Conservation (phyloP, 495 filamentous ascomycete genomes). For the Cudoniella acicularis region DNA sequence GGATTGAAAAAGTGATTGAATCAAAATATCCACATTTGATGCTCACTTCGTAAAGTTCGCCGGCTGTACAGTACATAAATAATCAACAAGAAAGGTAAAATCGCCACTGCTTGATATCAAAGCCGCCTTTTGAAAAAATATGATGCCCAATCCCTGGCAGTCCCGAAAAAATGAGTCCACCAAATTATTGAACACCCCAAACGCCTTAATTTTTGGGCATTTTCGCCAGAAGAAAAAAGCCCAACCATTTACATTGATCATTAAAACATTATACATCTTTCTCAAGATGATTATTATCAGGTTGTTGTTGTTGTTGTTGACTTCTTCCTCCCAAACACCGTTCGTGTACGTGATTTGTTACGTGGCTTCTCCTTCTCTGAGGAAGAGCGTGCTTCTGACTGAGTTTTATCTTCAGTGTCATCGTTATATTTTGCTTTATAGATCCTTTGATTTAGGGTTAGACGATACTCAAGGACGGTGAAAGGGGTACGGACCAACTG, state of each 20-base stretch:
- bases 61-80: neutral
- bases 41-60: neutral
- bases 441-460: slow-evolving; percentile 56
- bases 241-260: neutral
- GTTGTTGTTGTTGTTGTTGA: slow-evolving; percentile 1
- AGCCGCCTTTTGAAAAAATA: neutral
- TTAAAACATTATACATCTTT: neutral
- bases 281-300: neutral
- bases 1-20: too few relatives aligned
- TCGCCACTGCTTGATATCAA: neutral
- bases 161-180: neutral
- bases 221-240: neutral
- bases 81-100: neutral
- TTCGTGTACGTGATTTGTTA: slow-evolving; percentile 62
- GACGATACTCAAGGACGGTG: slow-evolving; percentile 4
- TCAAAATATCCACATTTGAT: neutral
- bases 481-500: slow-evolving; percentile 69
- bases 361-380: slow-evolving; percentile 41
- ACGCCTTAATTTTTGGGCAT: neutral
- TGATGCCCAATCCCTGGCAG: neutral
- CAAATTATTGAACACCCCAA: neutral
- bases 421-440: slow-evolving; percentile 89
- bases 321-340: slow-evolving; percentile 53
- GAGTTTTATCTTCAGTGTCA: slow-evolving; percentile 37
- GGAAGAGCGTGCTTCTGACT: slow-evolving; percentile 27